A percentile compares a stretch with the other conserved stretches of the same genome.
Conservation (phyloP, 1,284 basidiomycete genomes). For the Trametes hirsuta region DNA sequence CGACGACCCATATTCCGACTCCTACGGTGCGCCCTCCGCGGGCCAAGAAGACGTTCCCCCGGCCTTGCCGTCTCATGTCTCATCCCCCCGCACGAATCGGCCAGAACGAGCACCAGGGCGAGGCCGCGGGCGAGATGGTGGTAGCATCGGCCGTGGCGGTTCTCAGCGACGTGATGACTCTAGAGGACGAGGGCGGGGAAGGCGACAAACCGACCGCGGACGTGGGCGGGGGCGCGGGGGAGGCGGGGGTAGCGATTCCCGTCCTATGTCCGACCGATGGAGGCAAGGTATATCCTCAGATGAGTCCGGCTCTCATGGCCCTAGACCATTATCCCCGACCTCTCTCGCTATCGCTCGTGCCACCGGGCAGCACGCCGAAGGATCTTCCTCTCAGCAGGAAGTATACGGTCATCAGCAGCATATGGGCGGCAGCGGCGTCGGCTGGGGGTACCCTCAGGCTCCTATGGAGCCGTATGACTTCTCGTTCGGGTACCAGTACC, state of each 20-base stretch:
- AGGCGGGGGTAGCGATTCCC: conserved; percentile 8
- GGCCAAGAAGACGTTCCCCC: neutral
- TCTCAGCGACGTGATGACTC: conserved; percentile 29
- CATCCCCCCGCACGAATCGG: neutral
- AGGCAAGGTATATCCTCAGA: conserved; percentile 11
- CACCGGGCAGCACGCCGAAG: conserved; percentile 45
- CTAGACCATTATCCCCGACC: conserved; percentile 46
- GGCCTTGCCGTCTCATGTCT: neutral
- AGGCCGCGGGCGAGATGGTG: conserved; percentile 36
- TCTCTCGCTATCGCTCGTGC: conserved; percentile 51
- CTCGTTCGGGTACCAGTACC: conserved; percentile 37
- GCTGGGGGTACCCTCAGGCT: conserved; percentile 30
- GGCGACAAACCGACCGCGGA: conserved; percentile 37
- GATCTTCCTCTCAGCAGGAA: conserved; percentile 18
- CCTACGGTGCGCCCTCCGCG: conserved; percentile 31
- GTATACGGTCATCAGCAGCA: conserved; percentile 8
- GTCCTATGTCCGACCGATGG: conserved; percentile 15
- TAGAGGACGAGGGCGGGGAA: conserved; percentile 33
- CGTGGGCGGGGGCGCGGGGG: conserved; percentile 39
- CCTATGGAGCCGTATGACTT: conserved; percentile 27
- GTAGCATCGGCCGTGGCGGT: conserved; percentile 28
- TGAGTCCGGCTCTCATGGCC: conserved; percentile 36
- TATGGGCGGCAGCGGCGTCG: conserved; percentile 8
- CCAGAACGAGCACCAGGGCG: conserved; percentile 24
- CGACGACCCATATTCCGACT: conserved; percentile 76